Percentiles rank a stretch among this genome's conserved stretches.
These are phyloP conservation scores for Nothophaeocryptopus gaeumannii DNA, from an alignment of 2,329 filamentous ascomycete species.

Conservation along the genomic window DNA sequence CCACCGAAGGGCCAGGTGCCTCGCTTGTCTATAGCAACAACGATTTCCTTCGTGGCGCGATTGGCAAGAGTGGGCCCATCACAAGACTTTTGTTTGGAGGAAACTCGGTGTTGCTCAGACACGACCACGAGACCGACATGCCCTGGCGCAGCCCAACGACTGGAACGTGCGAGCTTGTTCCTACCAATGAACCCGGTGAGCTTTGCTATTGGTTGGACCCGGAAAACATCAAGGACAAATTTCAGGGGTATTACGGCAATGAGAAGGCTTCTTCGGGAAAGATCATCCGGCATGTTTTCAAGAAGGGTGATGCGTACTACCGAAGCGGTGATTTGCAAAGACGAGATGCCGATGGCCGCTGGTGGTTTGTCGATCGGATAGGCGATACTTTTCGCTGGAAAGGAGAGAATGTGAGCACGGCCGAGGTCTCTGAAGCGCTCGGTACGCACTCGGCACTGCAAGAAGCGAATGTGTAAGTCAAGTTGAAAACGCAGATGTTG, in stretches of 20 bases:
- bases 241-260: conserved; percentile 82
- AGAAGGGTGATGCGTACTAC: conserved; percentile 77
- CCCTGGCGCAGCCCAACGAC: conserved; percentile 67
- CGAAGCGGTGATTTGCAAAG: conserved; percentile 78
- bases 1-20: conserved; percentile 57
- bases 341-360: conserved; percentile 66
- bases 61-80: conserved; percentile 69
- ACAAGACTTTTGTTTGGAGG: conserved; percentile 54
- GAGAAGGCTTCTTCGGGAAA: conserved; percentile 67
- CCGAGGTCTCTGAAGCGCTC: conserved; percentile 73
- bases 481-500: no score
- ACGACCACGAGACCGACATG: conserved; percentile 68
- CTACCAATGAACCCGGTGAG: conserved; percentile 67
- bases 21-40: conserved; percentile 74
- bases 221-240: conserved; percentile 60
- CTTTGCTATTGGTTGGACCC: conserved; percentile 69
- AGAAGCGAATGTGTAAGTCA: conserved; percentile 68
- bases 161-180: conserved; percentile 63
- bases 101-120: conserved; percentile 59
- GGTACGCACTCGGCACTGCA: conserved; percentile 63
- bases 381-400: conserved; percentile 80
- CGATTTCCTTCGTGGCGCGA: conserved; percentile 69
- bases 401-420: conserved; percentile 47
- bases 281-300: conserved; percentile 69
- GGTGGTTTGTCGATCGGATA: conserved; percentile 78